phyloP scores from a whole-genome alignment of 2,329 filamentous ascomycete species.

The Karstenula rhodostoma region DNA sequence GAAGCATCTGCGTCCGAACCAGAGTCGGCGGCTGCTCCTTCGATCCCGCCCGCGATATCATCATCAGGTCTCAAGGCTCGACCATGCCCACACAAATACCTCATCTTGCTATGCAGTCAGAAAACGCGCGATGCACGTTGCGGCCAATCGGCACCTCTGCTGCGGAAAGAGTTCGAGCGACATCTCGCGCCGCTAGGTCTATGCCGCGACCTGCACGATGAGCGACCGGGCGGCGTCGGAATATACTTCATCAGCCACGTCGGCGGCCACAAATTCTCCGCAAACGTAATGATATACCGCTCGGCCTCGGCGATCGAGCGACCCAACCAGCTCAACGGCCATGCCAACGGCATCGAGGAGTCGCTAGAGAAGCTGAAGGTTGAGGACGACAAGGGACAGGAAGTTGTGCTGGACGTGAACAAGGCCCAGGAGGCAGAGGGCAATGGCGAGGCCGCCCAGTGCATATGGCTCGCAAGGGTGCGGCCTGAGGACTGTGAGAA shows the following conservation, averaged over 20 bases:
- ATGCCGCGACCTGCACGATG: conserved; percentile 86
- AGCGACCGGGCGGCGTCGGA: conserved; percentile 87
- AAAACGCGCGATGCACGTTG: conserved; percentile 93
- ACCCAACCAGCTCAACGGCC: conserved; percentile 28
- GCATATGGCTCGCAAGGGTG: conserved; percentile 90
- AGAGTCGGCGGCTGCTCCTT: conserved; percentile 21
- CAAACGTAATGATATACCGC: conserved; percentile 93
- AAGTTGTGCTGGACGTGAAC: conserved; percentile 42
- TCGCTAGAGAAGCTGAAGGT: conserved; percentile 50
- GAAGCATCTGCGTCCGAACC: conserved; percentile 3
- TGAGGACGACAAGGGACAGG: conserved; percentile 47
- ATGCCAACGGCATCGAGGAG: conserved; percentile 40
- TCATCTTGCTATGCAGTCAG: conserved; percentile 94
- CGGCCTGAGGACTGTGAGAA: conserved; percentile 91
- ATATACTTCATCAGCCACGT: conserved; percentile 98
- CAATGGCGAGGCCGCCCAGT: conserved; percentile 71
- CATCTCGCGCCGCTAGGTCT: conserved; percentile 85
- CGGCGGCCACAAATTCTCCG: conserved; percentile 94
- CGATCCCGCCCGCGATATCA: conserved; percentile 38
- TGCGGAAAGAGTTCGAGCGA: conserved; percentile 88
- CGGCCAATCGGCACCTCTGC: conserved; percentile 88
- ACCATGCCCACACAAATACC: conserved; percentile 80
- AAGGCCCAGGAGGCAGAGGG: conserved; percentile 49
- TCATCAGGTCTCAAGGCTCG: conserved; percentile 61
- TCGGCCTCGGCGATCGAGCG: conserved; percentile 49